Base-by-base conservation (phyloP, 768 basidiomycete species). In the Pilatotrama ljubarskyi region DNA sequence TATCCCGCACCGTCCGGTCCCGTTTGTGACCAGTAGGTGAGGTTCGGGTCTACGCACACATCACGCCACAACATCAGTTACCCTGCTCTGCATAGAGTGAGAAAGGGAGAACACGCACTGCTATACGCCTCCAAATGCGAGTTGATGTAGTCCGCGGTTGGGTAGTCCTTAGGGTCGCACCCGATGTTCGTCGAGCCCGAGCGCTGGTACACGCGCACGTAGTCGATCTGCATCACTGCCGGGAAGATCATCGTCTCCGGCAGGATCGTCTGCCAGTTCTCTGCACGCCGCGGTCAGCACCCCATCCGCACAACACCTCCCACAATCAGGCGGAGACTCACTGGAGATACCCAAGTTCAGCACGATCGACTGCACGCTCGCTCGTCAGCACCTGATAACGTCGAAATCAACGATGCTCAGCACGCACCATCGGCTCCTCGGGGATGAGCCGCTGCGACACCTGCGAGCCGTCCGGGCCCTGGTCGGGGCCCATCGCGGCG, bases 171-270 rank as follows among this genome's bases (percentile, higher is more conserved):
- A 0, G 90, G 90, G 69, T 83, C 77, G 68, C 91, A 93, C 2
- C 90, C 88, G 25, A 86, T 68, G 66, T 89, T 90, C 29, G 64
- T 74, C 51, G 74, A 60, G 3, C 81, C 83, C 63, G 80, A 77
- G 50, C 84, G 74, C 72, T 92, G 91, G 71, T 92, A 94, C 18
- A 94, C 87, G 24, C 91, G 81, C 40, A 93, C 85, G 69, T 92
- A 93, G 71, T 94, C 90, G 37, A 93, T 74, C 40, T 81, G 76
- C 77, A 91, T 80, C 64, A 85, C 82, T 0, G 84, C 82, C 0
- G 90, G 90, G 79, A 90, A 91, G 22, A 73, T 70, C 78, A 91
- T 78, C 42, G 86, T 80, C 22, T 75, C 54, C 41, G 79, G 58
- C 55, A 87, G 80, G 60, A 84, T 78, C 3, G 74, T 73, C 61